These are phyloP conservation scores for Aspergillus panamensis DNA, from an alignment of 495 filamentous ascomycete species.

Conservation along the genomic window DNA sequence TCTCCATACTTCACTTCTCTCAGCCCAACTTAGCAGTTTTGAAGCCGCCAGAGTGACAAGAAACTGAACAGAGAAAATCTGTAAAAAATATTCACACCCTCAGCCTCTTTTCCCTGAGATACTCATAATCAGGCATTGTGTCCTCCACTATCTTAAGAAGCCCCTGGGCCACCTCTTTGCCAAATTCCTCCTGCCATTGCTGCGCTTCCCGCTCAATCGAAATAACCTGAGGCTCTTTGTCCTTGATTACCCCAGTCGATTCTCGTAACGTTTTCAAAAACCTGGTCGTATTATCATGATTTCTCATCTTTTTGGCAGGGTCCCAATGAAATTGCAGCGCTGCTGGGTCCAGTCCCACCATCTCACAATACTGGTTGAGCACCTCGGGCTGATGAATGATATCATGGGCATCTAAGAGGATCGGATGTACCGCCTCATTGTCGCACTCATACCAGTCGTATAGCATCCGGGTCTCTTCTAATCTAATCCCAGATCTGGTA, in stretches of 20 bases:
- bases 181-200: constrained; percentile 17
- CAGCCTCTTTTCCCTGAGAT: constrained; percentile 11
- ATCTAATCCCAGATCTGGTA: constrained; percentile 4
- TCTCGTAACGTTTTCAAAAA: constrained; percentile 5
- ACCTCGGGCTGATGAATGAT: constrained; percentile 25
- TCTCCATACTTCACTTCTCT: neutral
- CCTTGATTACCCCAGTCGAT: constrained; percentile 4
- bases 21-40: too few relatives aligned
- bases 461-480: constrained; percentile 22
- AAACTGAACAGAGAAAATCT: neutral
- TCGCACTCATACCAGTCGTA: constrained; percentile 25
- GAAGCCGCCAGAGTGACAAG: too few relatives aligned
- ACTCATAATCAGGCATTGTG: constrained; percentile 16
- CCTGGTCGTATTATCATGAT: neutral
- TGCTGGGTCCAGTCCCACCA: constrained; percentile 26
- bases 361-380: constrained; percentile 22
- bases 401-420: constrained; percentile 38
- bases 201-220: constrained; percentile 10
- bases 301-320: neutral
- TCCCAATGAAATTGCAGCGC: constrained; percentile 9
- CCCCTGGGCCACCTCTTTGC: constrained; percentile 7
- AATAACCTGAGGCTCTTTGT: constrained; percentile 8
- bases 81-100: neutral
- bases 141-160: constrained; percentile 25
- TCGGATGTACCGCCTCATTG: constrained; percentile 12